Evolutionary conservation across 1,139 yeast genomes (phyloP).

Genomic region (Pichia sp.): DNA sequence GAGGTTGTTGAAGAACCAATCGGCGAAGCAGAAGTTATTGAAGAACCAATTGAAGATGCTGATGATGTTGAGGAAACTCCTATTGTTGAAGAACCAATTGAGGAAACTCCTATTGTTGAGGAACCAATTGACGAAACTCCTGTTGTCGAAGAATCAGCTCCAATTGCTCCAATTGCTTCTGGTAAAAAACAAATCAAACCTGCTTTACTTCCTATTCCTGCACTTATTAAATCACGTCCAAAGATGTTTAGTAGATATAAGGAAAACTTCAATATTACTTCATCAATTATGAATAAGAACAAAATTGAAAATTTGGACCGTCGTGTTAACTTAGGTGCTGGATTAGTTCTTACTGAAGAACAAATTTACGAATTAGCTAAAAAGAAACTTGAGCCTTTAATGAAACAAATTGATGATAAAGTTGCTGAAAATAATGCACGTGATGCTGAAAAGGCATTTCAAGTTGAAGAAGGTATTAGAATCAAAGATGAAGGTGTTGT

Average conservation of each 20-base stretch:
- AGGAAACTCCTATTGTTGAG: constrained; percentile 19
- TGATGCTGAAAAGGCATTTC: constrained; percentile 36
- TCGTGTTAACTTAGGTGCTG: constrained; percentile 48
- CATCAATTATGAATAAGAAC: constrained; percentile 38
- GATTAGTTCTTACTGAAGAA: constrained; percentile 48
- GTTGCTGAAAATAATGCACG: constrained; percentile 40
- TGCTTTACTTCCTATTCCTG: constrained; percentile 31
- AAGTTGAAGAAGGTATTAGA: constrained; percentile 35
- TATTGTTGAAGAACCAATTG: constrained; percentile 17
- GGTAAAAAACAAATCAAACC: constrained; percentile 14
- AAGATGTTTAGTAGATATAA: constrained; percentile 41
- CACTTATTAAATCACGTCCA: constrained; percentile 41
- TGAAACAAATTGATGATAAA: constrained; percentile 44
- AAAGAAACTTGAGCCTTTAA: constrained; percentile 49
- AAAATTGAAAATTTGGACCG: constrained; percentile 45
- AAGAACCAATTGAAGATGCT: neutral
- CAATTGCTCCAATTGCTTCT: neutral
- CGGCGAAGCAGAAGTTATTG: constrained; percentile 3
- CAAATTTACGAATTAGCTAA: constrained; percentile 54
- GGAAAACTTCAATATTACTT: constrained; percentile 45
- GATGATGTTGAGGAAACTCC: constrained; percentile 14
- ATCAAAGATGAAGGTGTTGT: constrained; percentile 41
- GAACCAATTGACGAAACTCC: constrained; percentile 4
- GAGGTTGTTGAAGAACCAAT: constrained; percentile 8
- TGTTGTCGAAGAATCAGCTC: neutral